Conservation (phyloP, 371 early-diverging fungal genomes). For the Mortierella sp. region DNA sequence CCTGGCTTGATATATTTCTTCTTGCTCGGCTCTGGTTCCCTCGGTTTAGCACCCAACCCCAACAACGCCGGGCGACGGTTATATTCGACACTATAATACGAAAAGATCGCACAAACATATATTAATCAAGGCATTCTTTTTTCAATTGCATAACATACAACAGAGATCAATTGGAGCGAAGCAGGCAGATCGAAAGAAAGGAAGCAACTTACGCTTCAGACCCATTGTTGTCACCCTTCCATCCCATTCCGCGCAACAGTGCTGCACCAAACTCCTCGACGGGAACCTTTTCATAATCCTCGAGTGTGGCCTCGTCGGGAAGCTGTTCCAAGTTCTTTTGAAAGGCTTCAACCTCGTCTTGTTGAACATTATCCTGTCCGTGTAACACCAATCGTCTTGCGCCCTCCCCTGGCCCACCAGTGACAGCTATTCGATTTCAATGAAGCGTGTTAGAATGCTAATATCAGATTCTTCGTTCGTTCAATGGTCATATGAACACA, state of each 20-base stretch:
- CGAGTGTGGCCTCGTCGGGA: slow-evolving; percentile 77
- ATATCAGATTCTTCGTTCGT: background rate
- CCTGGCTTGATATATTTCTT: slow-evolving; percentile 54
- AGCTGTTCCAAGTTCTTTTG: slow-evolving; percentile 63
- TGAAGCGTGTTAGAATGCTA: background rate
- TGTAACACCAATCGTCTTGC: slow-evolving; percentile 59
- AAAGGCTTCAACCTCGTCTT: slow-evolving; percentile 65
- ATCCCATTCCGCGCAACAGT: slow-evolving; percentile 92
- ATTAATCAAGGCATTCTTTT: slow-evolving; percentile 42
- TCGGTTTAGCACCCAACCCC: slow-evolving; percentile 83
- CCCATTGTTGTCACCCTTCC: slow-evolving; percentile 73
- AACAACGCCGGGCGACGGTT: slow-evolving; percentile 79
- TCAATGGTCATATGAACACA: background rate
- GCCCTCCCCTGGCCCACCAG: slow-evolving; percentile 60
- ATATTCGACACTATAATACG: slow-evolving; percentile 38
- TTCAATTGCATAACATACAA: background rate
- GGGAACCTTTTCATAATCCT: slow-evolving; percentile 88
- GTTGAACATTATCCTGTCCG: slow-evolving; percentile 54
- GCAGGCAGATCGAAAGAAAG: background rate
- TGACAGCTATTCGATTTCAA: slow-evolving; percentile 56
- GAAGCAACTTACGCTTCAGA: slow-evolving; percentile 42
- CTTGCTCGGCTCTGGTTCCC: slow-evolving; percentile 57
- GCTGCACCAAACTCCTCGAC: slow-evolving; percentile 94
- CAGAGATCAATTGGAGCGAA: background rate
- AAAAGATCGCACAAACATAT: slow-evolving; percentile 57